phyloP scores from a whole-genome alignment of 2,329 filamentous ascomycete species.

The Colletotrichum sansevieriae region DNA sequence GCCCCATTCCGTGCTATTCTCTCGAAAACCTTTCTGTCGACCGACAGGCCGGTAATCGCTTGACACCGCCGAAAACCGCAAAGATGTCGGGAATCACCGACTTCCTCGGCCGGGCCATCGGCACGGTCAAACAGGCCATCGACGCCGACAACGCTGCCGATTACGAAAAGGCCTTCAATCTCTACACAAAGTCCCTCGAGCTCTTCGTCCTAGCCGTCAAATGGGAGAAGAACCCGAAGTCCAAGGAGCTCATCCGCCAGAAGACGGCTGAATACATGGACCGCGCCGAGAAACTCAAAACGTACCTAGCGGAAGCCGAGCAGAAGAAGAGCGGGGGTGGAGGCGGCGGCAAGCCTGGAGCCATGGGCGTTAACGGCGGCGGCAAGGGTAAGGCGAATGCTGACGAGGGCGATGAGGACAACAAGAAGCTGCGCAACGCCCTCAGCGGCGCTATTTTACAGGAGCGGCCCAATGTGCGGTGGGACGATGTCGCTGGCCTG shows the following conservation, averaged over 20 bases:
- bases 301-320: slow-evolving; percentile 83
- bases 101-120: slow-evolving; percentile 96
- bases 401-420: slow-evolving; percentile 87
- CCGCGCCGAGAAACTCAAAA: slow-evolving; percentile 97
- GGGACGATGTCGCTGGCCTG: slow-evolving; percentile 97
- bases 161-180: slow-evolving; percentile 96
- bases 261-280: slow-evolving; percentile 99
- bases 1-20: no score
- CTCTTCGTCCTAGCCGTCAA: slow-evolving; percentile 99
- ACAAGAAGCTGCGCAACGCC: slow-evolving; percentile 93
- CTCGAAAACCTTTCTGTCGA: no score
- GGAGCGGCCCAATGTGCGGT: slow-evolving; percentile 95
- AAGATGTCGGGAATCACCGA: slow-evolving; percentile 90
- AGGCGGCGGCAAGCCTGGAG: slow-evolving; percentile 74
- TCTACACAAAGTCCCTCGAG: slow-evolving; percentile 95
- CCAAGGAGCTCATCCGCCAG: slow-evolving; percentile 96
- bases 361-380: slow-evolving; percentile 74
- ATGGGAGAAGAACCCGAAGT: slow-evolving; percentile 99
- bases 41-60: no score
- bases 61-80: slow-evolving; percentile 42
- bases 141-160: slow-evolving; percentile 95
- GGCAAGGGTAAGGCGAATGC: slow-evolving; percentile 71
- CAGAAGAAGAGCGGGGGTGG: slow-evolving; percentile 77
- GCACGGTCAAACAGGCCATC: slow-evolving; percentile 97
- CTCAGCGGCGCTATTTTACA: slow-evolving; percentile 92